Conservation (phyloP, 2,329 filamentous ascomycete species). For the Aspergillus ibericus region DNA sequence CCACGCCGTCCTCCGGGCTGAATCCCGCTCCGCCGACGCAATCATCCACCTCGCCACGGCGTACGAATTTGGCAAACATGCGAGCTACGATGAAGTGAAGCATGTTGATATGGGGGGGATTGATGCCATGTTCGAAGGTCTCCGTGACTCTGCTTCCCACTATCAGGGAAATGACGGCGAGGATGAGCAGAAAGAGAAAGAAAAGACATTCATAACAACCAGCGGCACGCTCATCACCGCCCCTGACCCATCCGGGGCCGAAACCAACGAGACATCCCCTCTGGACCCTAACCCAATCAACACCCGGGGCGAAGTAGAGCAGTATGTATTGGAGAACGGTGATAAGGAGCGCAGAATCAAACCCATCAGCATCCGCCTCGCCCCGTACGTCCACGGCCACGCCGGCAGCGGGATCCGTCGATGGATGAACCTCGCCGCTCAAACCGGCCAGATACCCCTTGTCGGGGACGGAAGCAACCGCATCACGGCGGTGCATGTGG, state of each 20-base stretch:
- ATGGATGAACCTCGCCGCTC: conserved; percentile 23
- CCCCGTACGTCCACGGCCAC: conserved; percentile 42
- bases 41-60: conserved; percentile 47
- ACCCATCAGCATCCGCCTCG: conserved; percentile 38
- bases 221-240: conserved; percentile 36
- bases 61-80: conserved; percentile 41
- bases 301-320: conserved; percentile 26
- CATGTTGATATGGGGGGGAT: conserved; percentile 38
- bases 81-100: conserved; percentile 22
- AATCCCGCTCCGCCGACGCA: conserved; percentile 37
- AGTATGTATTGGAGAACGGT: conserved; percentile 18
- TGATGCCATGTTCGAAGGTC: conserved; percentile 34
- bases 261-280: conserved; percentile 28
- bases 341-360: conserved; percentile 28
- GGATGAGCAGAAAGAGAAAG: conserved; percentile 17
- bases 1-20: conserved; percentile 31
- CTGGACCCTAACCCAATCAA: conserved; percentile 15
- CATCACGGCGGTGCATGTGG: conserved; percentile 41
- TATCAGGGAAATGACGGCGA: too few relatives aligned
- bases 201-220: conserved; percentile 41
- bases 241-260: conserved; percentile 21
- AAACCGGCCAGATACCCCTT: conserved; percentile 32
- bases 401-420: conserved; percentile 26
- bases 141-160: too few relatives aligned
- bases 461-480: conserved; percentile 32